Percentiles rank a stretch among this genome's conserved stretches.
Conservation (phyloP, 2,329 filamentous ascomycete species). For the Nothopassalora personata region DNA sequence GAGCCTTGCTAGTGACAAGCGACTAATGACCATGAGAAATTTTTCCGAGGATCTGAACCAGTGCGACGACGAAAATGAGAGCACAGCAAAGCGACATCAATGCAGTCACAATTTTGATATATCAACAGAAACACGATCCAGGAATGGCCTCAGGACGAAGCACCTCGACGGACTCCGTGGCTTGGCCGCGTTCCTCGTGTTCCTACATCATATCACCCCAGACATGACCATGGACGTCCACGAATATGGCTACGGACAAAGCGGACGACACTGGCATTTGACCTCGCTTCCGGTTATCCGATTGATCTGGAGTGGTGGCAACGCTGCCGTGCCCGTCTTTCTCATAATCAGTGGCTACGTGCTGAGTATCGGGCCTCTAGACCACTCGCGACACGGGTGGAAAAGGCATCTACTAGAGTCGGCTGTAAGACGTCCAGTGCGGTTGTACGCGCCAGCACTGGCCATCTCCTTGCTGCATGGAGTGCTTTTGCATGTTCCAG, state of each 20-base stretch:
- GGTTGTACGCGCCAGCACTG: conserved; percentile 8
- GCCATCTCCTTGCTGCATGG: conserved; percentile 6
- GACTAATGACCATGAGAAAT: too few relatives aligned
- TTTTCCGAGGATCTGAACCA: too few relatives aligned
- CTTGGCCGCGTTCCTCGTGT: conserved; percentile 61
- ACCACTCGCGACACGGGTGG: background rate
- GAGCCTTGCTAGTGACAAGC: too few relatives aligned
- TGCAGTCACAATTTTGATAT: too few relatives aligned
- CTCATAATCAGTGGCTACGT: conserved; percentile 50
- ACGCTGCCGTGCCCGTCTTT: conserved; percentile 51
- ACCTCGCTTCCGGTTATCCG: conserved; percentile 52
- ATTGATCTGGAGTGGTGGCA: conserved; percentile 54
- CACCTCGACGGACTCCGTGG: conserved; percentile 60
- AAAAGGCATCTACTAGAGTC: background rate
- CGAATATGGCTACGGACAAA: conserved; percentile 36
- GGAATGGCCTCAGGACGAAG: background rate
- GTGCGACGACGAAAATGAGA: too few relatives aligned
- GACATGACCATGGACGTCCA: conserved; percentile 32
- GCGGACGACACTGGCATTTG: conserved; percentile 45
- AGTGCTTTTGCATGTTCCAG: conserved; percentile 9
- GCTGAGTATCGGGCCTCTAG: conserved; percentile 23
- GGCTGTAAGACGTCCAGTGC: conserved; percentile 5
- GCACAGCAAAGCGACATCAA: too few relatives aligned
- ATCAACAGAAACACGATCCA: too few relatives aligned
- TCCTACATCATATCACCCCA: conserved; percentile 52